These are phyloP conservation scores for Sphagnum contortum DNA, from an alignment of 225 moss, liverwort and hornwort species.

Conservation along the genomic window DNA sequence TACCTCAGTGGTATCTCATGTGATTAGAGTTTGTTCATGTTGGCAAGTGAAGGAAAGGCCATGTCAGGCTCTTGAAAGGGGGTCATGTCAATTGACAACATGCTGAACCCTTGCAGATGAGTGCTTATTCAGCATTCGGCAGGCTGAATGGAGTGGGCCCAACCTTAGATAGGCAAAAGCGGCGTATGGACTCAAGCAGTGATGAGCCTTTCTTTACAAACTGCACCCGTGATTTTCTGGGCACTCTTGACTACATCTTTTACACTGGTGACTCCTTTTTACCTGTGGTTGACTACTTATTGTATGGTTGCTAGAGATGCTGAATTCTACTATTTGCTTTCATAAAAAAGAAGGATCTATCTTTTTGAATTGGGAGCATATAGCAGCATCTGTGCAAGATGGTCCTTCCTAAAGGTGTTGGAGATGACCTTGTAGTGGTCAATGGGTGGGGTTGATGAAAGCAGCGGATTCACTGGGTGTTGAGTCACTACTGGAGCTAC, in stretches of 20 bases:
- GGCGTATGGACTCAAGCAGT: conserved; percentile 71
- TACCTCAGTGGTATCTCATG: no score
- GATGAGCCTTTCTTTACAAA: conserved; percentile 90
- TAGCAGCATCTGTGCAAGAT: neutral
- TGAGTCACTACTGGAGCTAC: conserved; percentile 48
- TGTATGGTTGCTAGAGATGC: neutral
- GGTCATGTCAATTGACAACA: no score
- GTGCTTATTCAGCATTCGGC: conserved; percentile 80
- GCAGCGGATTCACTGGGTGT: conserved; percentile 45
- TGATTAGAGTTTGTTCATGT: no score
- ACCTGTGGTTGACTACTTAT: neutral
- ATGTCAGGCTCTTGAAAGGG: no score
- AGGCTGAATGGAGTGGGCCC: conserved; percentile 66
- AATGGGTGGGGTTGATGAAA: no score
- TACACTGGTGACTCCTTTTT: conserved; percentile 58
- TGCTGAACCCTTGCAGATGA: conserved; percentile 34
- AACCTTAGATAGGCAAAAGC: conserved; percentile 59
- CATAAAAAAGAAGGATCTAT: neutral
- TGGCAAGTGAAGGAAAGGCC: no score
- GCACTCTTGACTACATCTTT: conserved; percentile 96
- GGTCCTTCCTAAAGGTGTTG: no score
- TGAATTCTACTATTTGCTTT: neutral
- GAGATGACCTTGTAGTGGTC: no score
- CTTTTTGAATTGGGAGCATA: neutral
- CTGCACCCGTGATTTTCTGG: conserved; percentile 93